Percentiles rank a stretch among this genome's conserved stretches.
These are phyloP conservation scores for Candida verbasci DNA, from an alignment of 805 yeast genomes.

Conservation along the genomic window DNA sequence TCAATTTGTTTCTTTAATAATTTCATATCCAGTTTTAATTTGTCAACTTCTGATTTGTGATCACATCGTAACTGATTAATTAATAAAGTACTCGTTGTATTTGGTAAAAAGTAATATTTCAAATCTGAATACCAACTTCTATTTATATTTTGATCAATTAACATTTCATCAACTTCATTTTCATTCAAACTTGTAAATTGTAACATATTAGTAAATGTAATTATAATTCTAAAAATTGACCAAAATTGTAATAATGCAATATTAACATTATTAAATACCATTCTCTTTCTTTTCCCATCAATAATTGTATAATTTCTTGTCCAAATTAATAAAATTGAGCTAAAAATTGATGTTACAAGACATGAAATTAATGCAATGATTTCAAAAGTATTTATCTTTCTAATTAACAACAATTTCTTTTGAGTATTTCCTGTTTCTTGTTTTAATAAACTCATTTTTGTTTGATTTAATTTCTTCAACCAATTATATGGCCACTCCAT, in stretches of 20 bases:
- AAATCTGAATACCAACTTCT: slow-evolving; percentile 8
- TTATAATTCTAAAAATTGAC: slow-evolving; percentile 8
- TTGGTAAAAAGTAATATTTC: slow-evolving; percentile 7
- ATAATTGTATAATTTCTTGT: slow-evolving; percentile 22
- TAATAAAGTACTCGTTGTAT: slow-evolving; percentile 6
- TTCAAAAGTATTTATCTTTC: slow-evolving; percentile 14
- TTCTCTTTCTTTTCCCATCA: slow-evolving; percentile 19
- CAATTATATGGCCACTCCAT: slow-evolving; percentile 44
- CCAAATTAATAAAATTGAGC: slow-evolving; percentile 24
- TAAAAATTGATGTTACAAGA: slow-evolving; percentile 20
- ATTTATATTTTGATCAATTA: background rate
- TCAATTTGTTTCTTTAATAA: slow-evolving; percentile 4
- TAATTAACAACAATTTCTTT: slow-evolving; percentile 9
- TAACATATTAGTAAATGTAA: slow-evolving; percentile 7
- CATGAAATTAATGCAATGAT: slow-evolving; percentile 20
- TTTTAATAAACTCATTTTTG: slow-evolving; percentile 13
- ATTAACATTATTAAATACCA: slow-evolving; percentile 34
- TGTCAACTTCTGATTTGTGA: slow-evolving; percentile 6
- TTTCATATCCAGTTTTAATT: slow-evolving; percentile 6
- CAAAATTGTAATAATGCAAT: slow-evolving; percentile 26
- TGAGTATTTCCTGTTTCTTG: slow-evolving; percentile 6
- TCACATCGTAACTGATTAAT: slow-evolving; percentile 5
- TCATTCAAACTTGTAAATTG: slow-evolving; percentile 7
- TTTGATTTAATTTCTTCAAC: slow-evolving; percentile 21
- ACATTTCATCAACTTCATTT: slow-evolving; percentile 2